These are phyloP conservation scores for Turnera subulata DNA, from an alignment of 345 rosid genomes.

Conservation along the genomic window DNA sequence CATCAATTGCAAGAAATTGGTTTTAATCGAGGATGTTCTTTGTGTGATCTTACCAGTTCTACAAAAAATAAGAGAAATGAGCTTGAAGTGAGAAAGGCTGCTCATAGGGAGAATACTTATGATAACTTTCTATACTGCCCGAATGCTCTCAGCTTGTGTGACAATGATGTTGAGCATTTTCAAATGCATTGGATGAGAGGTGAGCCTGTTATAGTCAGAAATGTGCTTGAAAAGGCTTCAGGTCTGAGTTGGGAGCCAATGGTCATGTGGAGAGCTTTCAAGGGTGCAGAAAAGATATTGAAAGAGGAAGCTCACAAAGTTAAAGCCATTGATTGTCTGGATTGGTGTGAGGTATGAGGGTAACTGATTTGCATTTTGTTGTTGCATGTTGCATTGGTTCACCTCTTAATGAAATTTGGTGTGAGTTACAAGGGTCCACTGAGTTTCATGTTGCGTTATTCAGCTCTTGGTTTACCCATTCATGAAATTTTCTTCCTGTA, in stretches of 20 bases:
- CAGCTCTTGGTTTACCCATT: neutral
- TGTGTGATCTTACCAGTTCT: slow-evolving; percentile 19
- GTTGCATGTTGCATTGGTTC: neutral
- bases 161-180: slow-evolving; percentile 40
- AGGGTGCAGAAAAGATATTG: slow-evolving; percentile 34
- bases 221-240: slow-evolving; percentile 40
- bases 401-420: no score
- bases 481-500: neutral
- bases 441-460: neutral
- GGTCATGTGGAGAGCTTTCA: slow-evolving; percentile 66
- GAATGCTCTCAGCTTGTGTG: slow-evolving; percentile 29
- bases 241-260: slow-evolving; percentile 69
- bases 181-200: slow-evolving; percentile 56
- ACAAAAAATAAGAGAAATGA: slow-evolving; percentile 13
- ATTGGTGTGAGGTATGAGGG: slow-evolving; percentile 47
- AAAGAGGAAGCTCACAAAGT: slow-evolving; percentile 41
- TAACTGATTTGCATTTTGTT: slow-evolving; percentile 9
- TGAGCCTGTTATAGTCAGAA: slow-evolving; percentile 52
- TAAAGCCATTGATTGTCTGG: slow-evolving; percentile 54
- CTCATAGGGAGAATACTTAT: slow-evolving; percentile 31
- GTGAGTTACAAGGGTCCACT: no score
- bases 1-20: slow-evolving; percentile 30
- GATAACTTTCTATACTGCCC: slow-evolving; percentile 55
- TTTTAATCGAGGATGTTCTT: slow-evolving; percentile 38
- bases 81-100: slow-evolving; percentile 40